Evolutionary conservation across 1,139 yeast species (phyloP), one percentile per base, ranked within the genome.

Genomic region (Candida labiduridarum): DNA sequence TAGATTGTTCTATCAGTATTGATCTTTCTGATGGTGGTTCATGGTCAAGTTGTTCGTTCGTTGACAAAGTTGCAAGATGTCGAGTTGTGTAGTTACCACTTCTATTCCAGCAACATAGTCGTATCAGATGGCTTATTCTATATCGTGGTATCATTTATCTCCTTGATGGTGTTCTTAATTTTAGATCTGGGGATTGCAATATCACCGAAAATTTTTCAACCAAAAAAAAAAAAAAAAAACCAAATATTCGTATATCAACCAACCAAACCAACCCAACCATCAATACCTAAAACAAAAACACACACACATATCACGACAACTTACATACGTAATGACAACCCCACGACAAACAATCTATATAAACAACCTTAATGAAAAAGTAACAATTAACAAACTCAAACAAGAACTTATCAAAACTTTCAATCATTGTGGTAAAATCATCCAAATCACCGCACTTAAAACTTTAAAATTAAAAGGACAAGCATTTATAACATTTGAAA

Each of bases 381-480:
- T 87, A 15, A 79, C 85, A 8, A 59, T 80, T 3, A 74, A 76
- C 36, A 78, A 78, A 18, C 68, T 89, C 31, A 81, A 79, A 53
- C 56, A 62, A 1, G 74, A 71, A 12, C 72, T 89, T 6, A 55
- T 57, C 4, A 61, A 65, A 2, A 54, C 74, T 2, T 84, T 85
- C 42, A 52, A 64, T 2, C 62, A 72, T 14, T 82, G 74, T 62
- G 87, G 89, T 0, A 63, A 69, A 0, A 72, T 87, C 1, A 56
- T 77, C 11, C 82, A 80, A 41, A 68, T 90, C 7, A 74, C 82
- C 1, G 83, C 91, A 0, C 85, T 83, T 54, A 78, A 78, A 55
- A 85, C 84, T 59, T 61, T 88, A 27, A 78, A 76, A 51, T 76
- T 88, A 79, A 77, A 84, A 50, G 97, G 97, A 2, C 97, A 91